Evolutionary conservation across 371 early-diverging fungal species (phyloP), one percentile per base, ranked within the genome.

Genomic region (Mucor mucedo): DNA sequence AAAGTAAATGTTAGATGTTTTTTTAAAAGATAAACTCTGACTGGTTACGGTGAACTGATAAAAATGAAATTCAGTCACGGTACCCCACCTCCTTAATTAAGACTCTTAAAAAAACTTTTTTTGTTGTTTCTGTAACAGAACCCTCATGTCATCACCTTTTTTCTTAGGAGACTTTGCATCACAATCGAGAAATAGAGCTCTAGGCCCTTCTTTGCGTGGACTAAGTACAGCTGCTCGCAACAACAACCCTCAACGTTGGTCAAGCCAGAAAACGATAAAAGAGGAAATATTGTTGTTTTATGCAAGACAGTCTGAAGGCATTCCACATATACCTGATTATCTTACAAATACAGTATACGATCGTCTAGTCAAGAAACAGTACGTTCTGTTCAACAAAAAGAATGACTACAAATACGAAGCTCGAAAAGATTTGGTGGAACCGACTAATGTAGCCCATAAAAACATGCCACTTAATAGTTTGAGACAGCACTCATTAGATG

Each of bases 291-390:
- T 56, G 42, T 41, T 30, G 1, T 66, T 63, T 57, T 66, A 71
- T 60, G 67, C 60, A 60, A 55, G 63, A 35, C 60, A 66, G 28
- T 35, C 35, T 1, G 63, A 71, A 49, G 67, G 60, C 5, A 54
- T 65, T 4, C 72, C 76, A 8, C 55, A 39, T 21, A 71, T 65
- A 27, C 80, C 80, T 4, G 8, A 50, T 16, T 80, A 80, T 40
- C 59, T 80, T 0, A 41, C 52, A 10, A 58, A 71, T 14, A 69
- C 78, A 5, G 71, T 73, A 3, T 80, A 77, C 52, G 78, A 70
- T 6, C 59, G 65, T 10, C 62, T 77, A 3, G 69, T 69, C 4
- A 49, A 47, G 29, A 67, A 72, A 28, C 76, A 77, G 57, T 63
- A 63, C 3, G 35, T 50, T 4, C 28, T 64, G 11, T 59, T 62